Base-by-base conservation (phyloP, 768 basidiomycete species). In the Porphyrellus cyaneotinctus region DNA sequence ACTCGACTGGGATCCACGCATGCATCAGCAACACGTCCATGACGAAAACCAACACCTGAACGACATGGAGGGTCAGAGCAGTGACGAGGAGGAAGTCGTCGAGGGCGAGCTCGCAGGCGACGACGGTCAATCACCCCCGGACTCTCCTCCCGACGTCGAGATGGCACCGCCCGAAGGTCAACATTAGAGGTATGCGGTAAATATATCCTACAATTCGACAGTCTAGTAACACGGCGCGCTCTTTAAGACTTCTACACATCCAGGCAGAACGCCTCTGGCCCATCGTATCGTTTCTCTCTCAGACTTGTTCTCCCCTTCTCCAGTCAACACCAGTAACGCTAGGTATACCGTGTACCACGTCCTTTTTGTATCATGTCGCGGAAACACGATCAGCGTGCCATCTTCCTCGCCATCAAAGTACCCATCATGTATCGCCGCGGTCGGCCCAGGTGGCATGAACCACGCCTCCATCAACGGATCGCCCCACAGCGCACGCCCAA, bases 331-430 rank as follows among this genome's bases (percentile, higher is more conserved):
- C 12, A 83, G 60, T 44, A 78, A 53, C 13, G 83, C 81, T 53
- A 85, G 62, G 64, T 85, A 88, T 7, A 88, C 61, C 30, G 81
- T 82, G 64, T 89, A 90, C 88, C 88, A 91, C 43, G 83, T 58
- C 53, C 87, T 71, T 67, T 91, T 91, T 44, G 87, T 91, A 64
- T 75, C 79, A 68, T 90, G 88, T 44, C 87, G 75, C 13, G 77
- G 70, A 53, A 89, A 84, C 22, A 80, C 62, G 3, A 85, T 72
- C 39, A 82, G 62, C 4, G 70, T 70, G 2, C 69, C 74, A 1
- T 81, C 82, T 7, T 79, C 77, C n/a, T 72, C 73, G 2, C 47
- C 57, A 3, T 50, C 69, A 37, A 67, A 65, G 60, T 90, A 90
- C 1, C 83, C 87, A 65, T 87, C 82, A 44, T 75, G 65, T 18